Evolutionary conservation across 306 rosid genomes (phyloP).

Genomic region (Canavalia ensiformis): DNA sequence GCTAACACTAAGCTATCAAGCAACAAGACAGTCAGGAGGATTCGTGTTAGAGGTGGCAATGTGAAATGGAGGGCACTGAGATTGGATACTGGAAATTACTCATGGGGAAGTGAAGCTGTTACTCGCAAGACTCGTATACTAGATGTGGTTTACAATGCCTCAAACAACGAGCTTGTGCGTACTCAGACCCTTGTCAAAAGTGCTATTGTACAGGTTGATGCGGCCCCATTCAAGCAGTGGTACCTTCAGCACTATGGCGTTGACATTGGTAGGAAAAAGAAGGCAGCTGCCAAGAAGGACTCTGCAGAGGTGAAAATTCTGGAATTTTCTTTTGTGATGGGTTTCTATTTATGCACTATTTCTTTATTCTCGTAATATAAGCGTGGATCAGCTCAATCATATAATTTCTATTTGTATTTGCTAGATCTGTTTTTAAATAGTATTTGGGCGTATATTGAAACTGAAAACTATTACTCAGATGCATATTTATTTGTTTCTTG

Average conservation of each 20-base stretch:
- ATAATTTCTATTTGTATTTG: background rate
- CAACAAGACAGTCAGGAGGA: conserved; percentile 65
- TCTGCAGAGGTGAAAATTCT: conserved; percentile 47
- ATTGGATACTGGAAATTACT: conserved; percentile 66
- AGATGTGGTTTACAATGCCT: conserved; percentile 68
- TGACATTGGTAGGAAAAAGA: conserved; percentile 67
- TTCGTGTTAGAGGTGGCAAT: conserved; percentile 70
- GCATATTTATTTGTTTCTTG: background rate
- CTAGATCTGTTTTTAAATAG: background rate
- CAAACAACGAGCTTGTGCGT: conserved; percentile 69
- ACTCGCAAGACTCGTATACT: conserved; percentile 65
- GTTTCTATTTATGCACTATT: background rate
- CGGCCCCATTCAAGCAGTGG: conserved; percentile 73
- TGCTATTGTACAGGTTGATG: conserved; percentile 73
- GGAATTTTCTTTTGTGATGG: background rate
- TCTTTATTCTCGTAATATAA: background rate
- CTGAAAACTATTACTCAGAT: background rate
- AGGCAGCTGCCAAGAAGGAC: conserved; percentile 59
- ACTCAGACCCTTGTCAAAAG: conserved; percentile 67
- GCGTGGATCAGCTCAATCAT: background rate
- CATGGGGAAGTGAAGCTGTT: conserved; percentile 70
- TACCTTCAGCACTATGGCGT: conserved; percentile 73
- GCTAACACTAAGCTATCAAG: conserved; percentile 66
- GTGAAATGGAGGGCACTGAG: conserved; percentile 72
- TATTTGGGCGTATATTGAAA: background rate